Evolutionary conservation across 768 basidiomycete species (phyloP).

Genomic region (Fomitopsis pulvina): DNA sequence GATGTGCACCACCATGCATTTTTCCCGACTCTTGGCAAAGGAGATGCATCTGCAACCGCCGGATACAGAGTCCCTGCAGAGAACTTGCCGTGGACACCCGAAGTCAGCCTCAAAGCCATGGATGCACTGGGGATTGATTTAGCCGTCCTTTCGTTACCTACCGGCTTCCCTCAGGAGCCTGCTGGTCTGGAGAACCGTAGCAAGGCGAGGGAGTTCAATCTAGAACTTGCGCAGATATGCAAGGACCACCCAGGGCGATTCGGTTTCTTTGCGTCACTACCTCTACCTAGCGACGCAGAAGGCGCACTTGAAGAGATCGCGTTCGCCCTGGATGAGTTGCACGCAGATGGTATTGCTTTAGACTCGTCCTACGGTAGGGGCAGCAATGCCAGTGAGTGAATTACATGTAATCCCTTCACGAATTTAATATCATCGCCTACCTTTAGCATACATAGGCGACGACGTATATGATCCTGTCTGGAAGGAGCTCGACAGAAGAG

Average conservation of each 20-base stretch:
- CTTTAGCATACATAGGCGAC: constrained; percentile 58
- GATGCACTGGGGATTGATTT: constrained; percentile 48
- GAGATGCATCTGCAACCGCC: constrained; percentile 33
- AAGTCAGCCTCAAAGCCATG: constrained; percentile 57
- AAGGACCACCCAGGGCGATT: constrained; percentile 46
- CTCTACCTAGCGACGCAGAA: constrained; percentile 54
- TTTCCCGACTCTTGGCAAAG: constrained; percentile 51
- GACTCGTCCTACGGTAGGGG: constrained; percentile 63
- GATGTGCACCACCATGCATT: constrained; percentile 79
- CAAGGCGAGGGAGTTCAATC: constrained; percentile 38
- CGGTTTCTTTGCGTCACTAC: constrained; percentile 64
- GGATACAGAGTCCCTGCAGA: constrained; percentile 61
- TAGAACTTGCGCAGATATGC: constrained; percentile 41
- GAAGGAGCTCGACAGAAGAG: constrained; percentile 57
- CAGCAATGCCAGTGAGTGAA: constrained; percentile 40
- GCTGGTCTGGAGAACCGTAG: constrained; percentile 35
- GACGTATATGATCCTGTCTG: constrained; percentile 59
- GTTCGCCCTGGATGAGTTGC: constrained; percentile 53
- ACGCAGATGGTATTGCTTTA: constrained; percentile 59
- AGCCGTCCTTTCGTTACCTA: constrained; percentile 64
- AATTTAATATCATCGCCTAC: not conserved
- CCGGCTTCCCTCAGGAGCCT: constrained; percentile 36
- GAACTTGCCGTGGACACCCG: constrained; percentile 60
- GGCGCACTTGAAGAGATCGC: constrained; percentile 31
- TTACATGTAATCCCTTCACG: not conserved